These are phyloP conservation scores for Alternaria sp. DNA, from an alignment of 2,329 filamentous ascomycete genomes.

Conservation along the genomic window DNA sequence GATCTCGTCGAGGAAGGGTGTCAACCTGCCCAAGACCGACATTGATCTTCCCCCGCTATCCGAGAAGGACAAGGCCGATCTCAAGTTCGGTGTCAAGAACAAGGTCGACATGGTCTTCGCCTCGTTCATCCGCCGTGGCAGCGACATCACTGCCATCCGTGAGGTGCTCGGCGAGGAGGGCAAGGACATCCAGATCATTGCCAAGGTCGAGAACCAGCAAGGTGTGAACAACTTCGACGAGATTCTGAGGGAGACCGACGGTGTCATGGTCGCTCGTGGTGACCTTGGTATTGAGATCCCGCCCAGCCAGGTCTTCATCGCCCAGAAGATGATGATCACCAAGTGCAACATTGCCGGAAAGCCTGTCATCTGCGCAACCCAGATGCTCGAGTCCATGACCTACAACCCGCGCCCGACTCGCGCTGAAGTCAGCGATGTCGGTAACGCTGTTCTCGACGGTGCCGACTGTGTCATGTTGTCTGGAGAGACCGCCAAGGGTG, in stretches of 20 bases:
- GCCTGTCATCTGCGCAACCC: constrained; percentile 97
- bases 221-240: constrained; percentile 99
- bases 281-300: constrained; percentile 99
- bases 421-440: constrained; percentile 97
- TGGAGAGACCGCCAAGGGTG: constrained; percentile 97
- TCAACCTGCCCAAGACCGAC: constrained; percentile 98
- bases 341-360: constrained; percentile 99
- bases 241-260: constrained; percentile 94
- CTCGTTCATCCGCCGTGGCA: constrained; percentile 93
- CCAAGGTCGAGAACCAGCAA: constrained; percentile 99
- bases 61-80: constrained; percentile 96
- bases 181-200: constrained; percentile 97
- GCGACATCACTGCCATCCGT: constrained; percentile 93
- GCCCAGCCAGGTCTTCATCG: constrained; percentile 96
- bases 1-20: constrained; percentile 98
- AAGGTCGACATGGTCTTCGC: constrained; percentile 99
- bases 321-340: constrained; percentile 99
- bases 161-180: constrained; percentile 88
- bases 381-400: constrained; percentile 99
- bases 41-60: constrained; percentile 97
- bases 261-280: constrained; percentile 99
- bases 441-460: constrained; percentile 96
- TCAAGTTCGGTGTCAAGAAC: constrained; percentile 97
- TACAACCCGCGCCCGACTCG: constrained; percentile 98
- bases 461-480: constrained; percentile 99